These are phyloP conservation scores for Aspergillus nanangensis DNA, from an alignment of 495 filamentous ascomycete species.

Conservation along the genomic window DNA sequence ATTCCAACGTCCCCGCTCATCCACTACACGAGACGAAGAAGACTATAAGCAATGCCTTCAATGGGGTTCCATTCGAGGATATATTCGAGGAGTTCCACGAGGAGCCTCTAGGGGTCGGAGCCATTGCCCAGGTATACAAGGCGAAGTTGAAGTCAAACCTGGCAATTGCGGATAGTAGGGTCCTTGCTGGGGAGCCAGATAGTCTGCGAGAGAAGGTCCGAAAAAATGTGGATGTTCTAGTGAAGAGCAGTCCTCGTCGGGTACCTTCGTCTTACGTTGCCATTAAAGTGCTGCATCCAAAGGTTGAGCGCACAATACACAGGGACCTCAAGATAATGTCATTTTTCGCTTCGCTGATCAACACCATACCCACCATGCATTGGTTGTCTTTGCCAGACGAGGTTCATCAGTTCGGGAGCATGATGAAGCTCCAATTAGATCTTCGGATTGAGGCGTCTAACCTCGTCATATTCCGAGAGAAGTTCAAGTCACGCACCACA, in stretches of 20 bases:
- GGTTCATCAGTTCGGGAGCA: constrained; percentile 88
- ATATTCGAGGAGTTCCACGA: constrained; percentile 98
- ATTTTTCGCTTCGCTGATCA: constrained; percentile 83
- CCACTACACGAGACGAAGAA: constrained; percentile 74
- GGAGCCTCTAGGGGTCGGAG: constrained; percentile 85
- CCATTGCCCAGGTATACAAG: constrained; percentile 97
- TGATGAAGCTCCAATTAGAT: constrained; percentile 97
- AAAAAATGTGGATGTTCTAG: constrained; percentile 77
- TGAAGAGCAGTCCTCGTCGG: constrained; percentile 79
- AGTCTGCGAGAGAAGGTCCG: constrained; percentile 64
- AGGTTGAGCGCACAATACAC: constrained; percentile 81
- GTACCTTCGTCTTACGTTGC: constrained; percentile 93
- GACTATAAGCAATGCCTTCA: constrained; percentile 76
- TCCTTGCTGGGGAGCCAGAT: constrained; percentile 39
- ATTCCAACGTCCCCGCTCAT: constrained; percentile 91
- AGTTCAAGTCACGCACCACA: constrained; percentile 85
- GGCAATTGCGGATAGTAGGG: constrained; percentile 54
- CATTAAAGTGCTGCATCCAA: constrained; percentile 92
- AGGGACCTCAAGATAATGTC: constrained; percentile 90
- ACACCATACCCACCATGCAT: constrained; percentile 89
- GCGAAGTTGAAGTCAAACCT: constrained; percentile 85
- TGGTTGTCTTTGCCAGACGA: constrained; percentile 97
- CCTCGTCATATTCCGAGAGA: constrained; percentile 78
- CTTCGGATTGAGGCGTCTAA: constrained; percentile 93
- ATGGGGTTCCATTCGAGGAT: constrained; percentile 71